Evolutionary conservation across 352 stramenopile genomes (phyloP), one percentile per base, ranked within the genome.

Genomic region (Hyaloperonospora arabidopsidis): DNA sequence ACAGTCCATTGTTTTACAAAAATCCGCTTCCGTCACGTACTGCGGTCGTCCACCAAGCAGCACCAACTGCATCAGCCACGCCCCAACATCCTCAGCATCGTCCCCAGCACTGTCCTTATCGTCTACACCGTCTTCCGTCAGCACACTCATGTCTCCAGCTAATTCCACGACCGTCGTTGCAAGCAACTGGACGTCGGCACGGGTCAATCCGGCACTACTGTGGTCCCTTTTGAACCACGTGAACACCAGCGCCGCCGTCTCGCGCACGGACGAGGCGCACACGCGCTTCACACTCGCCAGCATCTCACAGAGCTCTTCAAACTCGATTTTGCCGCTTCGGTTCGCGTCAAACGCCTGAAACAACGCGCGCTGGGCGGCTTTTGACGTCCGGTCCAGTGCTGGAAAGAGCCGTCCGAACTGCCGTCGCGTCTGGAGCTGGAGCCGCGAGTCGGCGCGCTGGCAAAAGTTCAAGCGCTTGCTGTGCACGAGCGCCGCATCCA

Each of bases 351-450:
- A 83, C 0, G 83, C 63, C 7, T 52, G 21, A 43, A 79, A 90
- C 1, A 86, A 41, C 6, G 55, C 45, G 23, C 68, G 70, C 17
- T 75, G 59, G 6, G 57, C 65, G 1, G 61, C 48, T n/a, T 57
- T 68, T 14, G 65, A 74, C 36, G 71, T 54, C 14, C 54, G 18
- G 12, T 38, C 32, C 13, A 90, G 49, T 44, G 72, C 44, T 17
- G 79, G 77, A 45, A 88, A 90, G 14, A 90, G 65, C 45, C 66
- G 68, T 44, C 72, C 52, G n/a, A 90, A 68, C 43, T 70, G 70
- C 22, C 65, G 63, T 15, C 74, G 68, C 21, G 54, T 55, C 40
- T 46, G 59, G 10, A 90, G 55, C 25, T 49, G 52, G 34, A 90
- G 61, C 2, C 79, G 67, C 43, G 52, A 36, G 54, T 90, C 70